Conservation (phyloP, 192 early-diverging fungal genomes). For the Mortierella alpina region DNA sequence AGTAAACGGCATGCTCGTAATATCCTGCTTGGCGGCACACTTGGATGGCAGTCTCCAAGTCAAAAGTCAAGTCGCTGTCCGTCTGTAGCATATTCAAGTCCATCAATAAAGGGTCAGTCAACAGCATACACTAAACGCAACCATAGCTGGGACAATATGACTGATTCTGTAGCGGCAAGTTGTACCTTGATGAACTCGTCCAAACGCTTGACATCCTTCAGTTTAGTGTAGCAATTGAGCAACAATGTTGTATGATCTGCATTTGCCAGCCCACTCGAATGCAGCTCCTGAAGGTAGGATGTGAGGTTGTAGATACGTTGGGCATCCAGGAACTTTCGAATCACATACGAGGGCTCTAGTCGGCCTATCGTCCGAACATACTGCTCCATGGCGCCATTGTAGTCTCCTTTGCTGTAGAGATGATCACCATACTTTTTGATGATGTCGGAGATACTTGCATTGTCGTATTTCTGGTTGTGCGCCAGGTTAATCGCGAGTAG, state of each 20-base stretch:
- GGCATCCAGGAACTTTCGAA: slow-evolving; percentile 96
- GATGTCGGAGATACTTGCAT: slow-evolving; percentile 89
- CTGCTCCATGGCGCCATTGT: slow-evolving; percentile 90
- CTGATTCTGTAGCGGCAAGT: background rate
- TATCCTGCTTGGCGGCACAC: slow-evolving; percentile 94
- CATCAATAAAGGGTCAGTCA: background rate
- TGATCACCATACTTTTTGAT: slow-evolving; percentile 95
- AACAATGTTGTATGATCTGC: slow-evolving; percentile 96
- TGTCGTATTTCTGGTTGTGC: slow-evolving; percentile 83
- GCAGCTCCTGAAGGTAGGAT: slow-evolving; percentile 89
- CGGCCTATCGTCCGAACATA: slow-evolving; percentile 93
- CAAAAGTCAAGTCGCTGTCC: slow-evolving; percentile 85
- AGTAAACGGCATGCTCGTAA: slow-evolving; percentile 89
- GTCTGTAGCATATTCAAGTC: slow-evolving; percentile 52
- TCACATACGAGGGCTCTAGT: slow-evolving; percentile 95
- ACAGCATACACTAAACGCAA: background rate
- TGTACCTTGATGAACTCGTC: slow-evolving; percentile 87
- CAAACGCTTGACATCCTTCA: slow-evolving; percentile 86
- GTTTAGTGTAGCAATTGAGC: slow-evolving; percentile 97
- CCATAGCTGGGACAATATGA: background rate
- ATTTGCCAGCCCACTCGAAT: slow-evolving; percentile 87
- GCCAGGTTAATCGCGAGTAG: slow-evolving; percentile 89
- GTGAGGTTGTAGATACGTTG: slow-evolving; percentile 93
- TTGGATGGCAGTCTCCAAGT: slow-evolving; percentile 93
- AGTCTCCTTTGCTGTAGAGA: slow-evolving; percentile 92